Percentiles rank a stretch among this genome's conserved stretches.
Evolutionary conservation across 2,329 filamentous ascomycete species (phyloP).

Genomic region (Clathrospora elynae): DNA sequence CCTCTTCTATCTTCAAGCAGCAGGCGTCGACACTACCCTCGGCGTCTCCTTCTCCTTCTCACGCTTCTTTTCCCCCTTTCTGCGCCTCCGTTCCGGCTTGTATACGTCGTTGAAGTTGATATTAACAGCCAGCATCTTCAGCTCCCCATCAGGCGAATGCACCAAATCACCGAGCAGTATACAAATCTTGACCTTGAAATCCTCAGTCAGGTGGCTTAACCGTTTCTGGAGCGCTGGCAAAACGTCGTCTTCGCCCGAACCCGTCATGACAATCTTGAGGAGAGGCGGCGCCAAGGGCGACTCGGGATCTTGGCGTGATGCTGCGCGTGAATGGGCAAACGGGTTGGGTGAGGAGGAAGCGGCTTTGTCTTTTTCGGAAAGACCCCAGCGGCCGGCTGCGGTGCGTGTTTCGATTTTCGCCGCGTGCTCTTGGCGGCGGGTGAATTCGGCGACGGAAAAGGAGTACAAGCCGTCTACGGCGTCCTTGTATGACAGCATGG

Average conservation of each 20-base stretch:
- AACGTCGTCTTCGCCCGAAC: conserved; percentile 62
- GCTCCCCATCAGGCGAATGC: conserved; percentile 91
- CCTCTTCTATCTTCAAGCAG: no score
- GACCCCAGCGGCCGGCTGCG: conserved; percentile 67
- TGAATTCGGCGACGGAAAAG: conserved; percentile 94
- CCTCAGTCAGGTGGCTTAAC: conserved; percentile 70
- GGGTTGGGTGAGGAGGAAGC: conserved; percentile 28
- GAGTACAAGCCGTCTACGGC: conserved; percentile 92
- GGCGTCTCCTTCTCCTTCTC: conserved; percentile 41
- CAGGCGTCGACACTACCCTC: conserved; percentile 3
- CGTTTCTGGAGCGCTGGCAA: conserved; percentile 77
- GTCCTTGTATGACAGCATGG: conserved; percentile 93
- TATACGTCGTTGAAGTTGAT: conserved; percentile 99
- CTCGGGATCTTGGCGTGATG: conserved; percentile 42
- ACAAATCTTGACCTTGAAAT: conserved; percentile 79
- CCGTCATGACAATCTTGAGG: conserved; percentile 38
- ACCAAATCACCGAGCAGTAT: conserved; percentile 85
- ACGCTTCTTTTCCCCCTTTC: conserved; percentile 41
- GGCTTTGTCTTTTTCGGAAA: conserved; percentile 58
- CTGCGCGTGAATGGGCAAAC: conserved; percentile 27
- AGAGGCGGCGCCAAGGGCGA: conserved; percentile 53
- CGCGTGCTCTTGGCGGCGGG: conserved; percentile 81
- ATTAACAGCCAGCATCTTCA: conserved; percentile 91
- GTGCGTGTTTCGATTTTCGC: conserved; percentile 72
- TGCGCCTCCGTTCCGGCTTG: conserved; percentile 71